These are phyloP conservation scores for Plasmodium gallinaceum DNA, from an alignment of 169 alveolate genomes.

Conservation along the genomic window DNA sequence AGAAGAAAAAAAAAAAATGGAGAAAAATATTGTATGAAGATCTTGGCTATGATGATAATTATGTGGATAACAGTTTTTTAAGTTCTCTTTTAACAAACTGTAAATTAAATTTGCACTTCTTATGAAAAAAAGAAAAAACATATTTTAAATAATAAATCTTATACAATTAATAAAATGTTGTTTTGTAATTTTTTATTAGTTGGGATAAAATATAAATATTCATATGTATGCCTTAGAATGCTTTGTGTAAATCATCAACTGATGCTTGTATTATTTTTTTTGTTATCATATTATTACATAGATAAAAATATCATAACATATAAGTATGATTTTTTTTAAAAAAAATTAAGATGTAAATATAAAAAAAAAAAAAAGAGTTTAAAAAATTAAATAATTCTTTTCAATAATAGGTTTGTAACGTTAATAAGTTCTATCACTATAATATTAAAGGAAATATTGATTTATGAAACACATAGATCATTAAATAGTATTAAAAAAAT, in stretches of 20 bases:
- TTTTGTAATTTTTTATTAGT: constrained; percentile 24
- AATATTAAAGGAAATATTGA: constrained; percentile 53
- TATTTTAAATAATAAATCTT: neutral
- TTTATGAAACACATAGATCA: constrained; percentile 57
- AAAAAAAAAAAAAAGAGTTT: neutral
- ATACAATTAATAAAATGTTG: neutral
- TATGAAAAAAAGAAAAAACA: neutral
- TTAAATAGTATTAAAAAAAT: constrained; percentile 25
- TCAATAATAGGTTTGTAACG: constrained; percentile 20
- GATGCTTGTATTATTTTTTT: constrained; percentile 45
- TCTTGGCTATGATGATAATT: constrained; percentile 65
- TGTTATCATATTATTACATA: constrained; percentile 54
- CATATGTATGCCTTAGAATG: constrained; percentile 58
- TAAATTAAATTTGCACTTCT: constrained; percentile 4
- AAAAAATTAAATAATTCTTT: neutral
- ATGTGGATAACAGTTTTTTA: constrained; percentile 64
- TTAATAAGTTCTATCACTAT: constrained; percentile 27
- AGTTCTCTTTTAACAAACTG: constrained; percentile 71
- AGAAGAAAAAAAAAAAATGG: constrained; percentile 69
- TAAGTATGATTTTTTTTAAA: constrained; percentile 24
- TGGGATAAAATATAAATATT: constrained; percentile 60
- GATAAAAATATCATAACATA: constrained; percentile 40
- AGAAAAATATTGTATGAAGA: constrained; percentile 73
- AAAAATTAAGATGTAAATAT: constrained; percentile 1
- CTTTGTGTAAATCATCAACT: constrained; percentile 67